Evolutionary conservation across 148 eudicot genomes (phyloP).

Genomic region (Euryodendron excelsum): DNA sequence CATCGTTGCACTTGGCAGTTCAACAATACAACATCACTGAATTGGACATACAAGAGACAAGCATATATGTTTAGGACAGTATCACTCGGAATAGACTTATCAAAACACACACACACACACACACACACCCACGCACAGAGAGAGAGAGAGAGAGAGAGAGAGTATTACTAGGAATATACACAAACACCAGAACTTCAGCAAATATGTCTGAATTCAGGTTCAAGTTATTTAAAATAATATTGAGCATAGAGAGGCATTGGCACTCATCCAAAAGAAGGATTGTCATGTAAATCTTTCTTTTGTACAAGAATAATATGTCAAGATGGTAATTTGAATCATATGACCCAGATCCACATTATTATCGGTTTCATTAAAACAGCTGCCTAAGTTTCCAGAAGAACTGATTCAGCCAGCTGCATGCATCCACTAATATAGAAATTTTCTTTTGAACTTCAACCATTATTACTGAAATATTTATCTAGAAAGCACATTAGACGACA

Average conservation of each 20-base stretch:
- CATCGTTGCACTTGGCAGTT: neutral
- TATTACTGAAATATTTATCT: neutral
- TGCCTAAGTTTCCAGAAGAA: neutral
- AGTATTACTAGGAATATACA: neutral
- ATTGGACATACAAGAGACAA: neutral
- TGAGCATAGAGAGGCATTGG: neutral
- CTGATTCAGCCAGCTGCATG: neutral
- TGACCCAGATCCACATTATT: too few species aligned
- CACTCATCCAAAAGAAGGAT: neutral
- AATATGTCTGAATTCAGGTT: neutral
- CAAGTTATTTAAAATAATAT: neutral
- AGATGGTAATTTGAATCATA: neutral
- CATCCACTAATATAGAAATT: neutral
- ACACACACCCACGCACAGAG: neutral
- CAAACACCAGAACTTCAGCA: neutral
- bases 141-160: neutral
- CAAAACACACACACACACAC: too few species aligned
- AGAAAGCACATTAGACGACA: too few species aligned
- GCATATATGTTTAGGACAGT: neutral
- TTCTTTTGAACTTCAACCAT: neutral
- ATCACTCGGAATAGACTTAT: neutral
- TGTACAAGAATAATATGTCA: neutral
- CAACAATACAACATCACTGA: neutral
- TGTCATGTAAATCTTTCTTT: neutral
- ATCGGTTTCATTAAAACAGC: neutral